Evolutionary conservation across 2,329 filamentous ascomycete species (phyloP).

Genomic region (Beauveria brongniartii): DNA sequence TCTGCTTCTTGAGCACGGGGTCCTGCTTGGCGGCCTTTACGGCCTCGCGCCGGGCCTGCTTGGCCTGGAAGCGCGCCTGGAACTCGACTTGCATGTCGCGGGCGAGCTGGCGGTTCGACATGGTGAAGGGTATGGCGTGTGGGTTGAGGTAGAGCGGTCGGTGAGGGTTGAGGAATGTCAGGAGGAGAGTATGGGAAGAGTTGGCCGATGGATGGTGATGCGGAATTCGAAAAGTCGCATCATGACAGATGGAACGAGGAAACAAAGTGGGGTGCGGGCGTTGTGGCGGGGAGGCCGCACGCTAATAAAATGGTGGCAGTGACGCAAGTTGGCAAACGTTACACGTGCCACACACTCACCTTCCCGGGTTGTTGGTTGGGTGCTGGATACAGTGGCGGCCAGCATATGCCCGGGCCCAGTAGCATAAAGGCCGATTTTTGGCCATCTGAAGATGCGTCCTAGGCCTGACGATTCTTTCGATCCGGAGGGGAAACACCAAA

Average conservation of each 20-base stretch:
- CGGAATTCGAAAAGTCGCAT: neutral
- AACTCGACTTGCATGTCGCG: constrained; percentile 57
- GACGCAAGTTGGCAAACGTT: neutral
- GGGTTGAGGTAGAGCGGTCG: neutral
- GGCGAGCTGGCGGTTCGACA: constrained; percentile 51
- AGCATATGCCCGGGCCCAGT: too few relatives aligned
- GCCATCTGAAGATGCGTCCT: too few relatives aligned
- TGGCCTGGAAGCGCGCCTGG: constrained; percentile 55
- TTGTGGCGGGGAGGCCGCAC: constrained; percentile 1
- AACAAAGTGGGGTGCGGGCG: neutral
- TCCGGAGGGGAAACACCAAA: too few relatives aligned
- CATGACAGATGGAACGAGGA: neutral
- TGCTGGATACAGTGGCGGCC: too few relatives aligned
- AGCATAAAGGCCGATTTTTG: too few relatives aligned
- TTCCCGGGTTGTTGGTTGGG: too few relatives aligned
- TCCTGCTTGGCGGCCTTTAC: constrained; percentile 54
- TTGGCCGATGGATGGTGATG: neutral
- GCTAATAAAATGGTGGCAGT: neutral
- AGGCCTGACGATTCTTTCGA: too few relatives aligned
- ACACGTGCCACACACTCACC: too few relatives aligned
- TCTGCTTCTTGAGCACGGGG: constrained; percentile 53
- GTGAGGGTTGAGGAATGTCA: neutral
- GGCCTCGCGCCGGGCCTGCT: constrained; percentile 53
- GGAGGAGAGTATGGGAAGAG: neutral
- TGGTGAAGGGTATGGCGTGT: constrained; percentile 23